phyloP scores from a whole-genome alignment of 2,329 filamentous ascomycete species.

The Hymenoscyphus repandus region DNA sequence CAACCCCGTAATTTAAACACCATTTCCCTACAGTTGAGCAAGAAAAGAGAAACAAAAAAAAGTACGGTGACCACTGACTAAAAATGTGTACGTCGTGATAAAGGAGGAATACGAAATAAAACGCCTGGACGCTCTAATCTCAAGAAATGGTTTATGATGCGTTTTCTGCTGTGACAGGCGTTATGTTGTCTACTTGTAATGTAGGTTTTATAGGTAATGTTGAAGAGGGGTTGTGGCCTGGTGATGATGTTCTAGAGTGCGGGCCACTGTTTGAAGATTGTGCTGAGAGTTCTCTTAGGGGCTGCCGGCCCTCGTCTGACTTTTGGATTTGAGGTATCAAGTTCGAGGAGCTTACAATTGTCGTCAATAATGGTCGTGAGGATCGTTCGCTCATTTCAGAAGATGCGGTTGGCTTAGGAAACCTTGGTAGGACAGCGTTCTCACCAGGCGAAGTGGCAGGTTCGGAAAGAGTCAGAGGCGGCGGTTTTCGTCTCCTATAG shows the following conservation, averaged over 20 bases:
- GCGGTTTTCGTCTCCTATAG: slow-evolving; percentile 22
- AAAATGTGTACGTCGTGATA: too few species aligned
- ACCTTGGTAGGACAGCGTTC: slow-evolving; percentile 12
- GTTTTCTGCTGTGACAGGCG: too few species aligned
- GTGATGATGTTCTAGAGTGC: slow-evolving; percentile 13
- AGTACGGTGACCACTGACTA: too few species aligned
- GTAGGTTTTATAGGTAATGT: slow-evolving; percentile 12
- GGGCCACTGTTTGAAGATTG: slow-evolving; percentile 15
- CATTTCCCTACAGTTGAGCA: too few species aligned
- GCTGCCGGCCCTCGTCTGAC: slow-evolving; percentile 1
- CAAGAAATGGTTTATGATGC: too few species aligned
- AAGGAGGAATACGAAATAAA: too few species aligned
- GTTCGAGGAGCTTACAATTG: slow-evolving; percentile 24
- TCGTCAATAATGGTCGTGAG: slow-evolving; percentile 18
- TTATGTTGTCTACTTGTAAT: not conserved
- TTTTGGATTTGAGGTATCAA: slow-evolving; percentile 10
- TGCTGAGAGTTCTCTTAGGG: slow-evolving; percentile 15
- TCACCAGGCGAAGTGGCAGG: not conserved
- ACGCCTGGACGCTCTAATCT: too few species aligned
- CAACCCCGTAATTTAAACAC: too few species aligned
- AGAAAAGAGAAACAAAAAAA: too few species aligned
- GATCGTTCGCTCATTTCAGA: slow-evolving; percentile 19
- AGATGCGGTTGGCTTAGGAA: slow-evolving; percentile 3
- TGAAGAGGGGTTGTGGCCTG: slow-evolving; percentile 11
- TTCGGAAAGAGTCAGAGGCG: slow-evolving; percentile 20